Conservation (phyloP, 2,329 filamentous ascomycete genomes). For the Colletotrichum paranaense region DNA sequence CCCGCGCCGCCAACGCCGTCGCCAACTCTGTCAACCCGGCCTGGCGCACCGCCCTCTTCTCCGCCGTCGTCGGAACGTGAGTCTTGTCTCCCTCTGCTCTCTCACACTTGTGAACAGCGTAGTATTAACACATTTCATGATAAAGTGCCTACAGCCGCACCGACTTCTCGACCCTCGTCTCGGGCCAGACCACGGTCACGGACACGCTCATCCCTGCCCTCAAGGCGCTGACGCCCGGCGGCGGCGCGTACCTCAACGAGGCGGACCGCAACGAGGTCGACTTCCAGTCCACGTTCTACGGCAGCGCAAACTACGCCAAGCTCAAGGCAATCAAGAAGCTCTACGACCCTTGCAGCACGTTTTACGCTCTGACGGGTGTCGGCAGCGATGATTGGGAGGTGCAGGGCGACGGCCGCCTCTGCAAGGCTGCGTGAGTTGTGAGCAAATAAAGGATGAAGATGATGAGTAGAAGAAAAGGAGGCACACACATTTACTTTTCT, state of each 20-base stretch:
- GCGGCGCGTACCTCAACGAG: slow-evolving; percentile 63
- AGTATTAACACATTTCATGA: too few species aligned
- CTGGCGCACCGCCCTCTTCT: slow-evolving; percentile 37
- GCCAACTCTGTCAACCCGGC: slow-evolving; percentile 39
- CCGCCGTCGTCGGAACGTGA: slow-evolving; percentile 32
- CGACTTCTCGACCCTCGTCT: slow-evolving; percentile 26
- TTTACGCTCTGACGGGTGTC: slow-evolving; percentile 60
- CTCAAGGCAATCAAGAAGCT: slow-evolving; percentile 58
- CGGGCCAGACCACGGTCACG: slow-evolving; percentile 15
- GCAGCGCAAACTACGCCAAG: slow-evolving; percentile 52
- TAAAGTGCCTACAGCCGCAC: slow-evolving; percentile 14
- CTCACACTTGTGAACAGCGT: too few species aligned
- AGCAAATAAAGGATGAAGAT: too few species aligned
- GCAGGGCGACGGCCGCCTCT: slow-evolving; percentile 36
- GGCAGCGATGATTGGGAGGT: slow-evolving; percentile 63
- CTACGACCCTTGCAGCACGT: slow-evolving; percentile 58
- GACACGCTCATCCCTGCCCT: slow-evolving; percentile 21
- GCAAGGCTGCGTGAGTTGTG: slow-evolving; percentile 5
- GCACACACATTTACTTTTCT: background rate
- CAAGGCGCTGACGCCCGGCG: slow-evolving; percentile 46
- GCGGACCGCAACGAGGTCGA: slow-evolving; percentile 58
- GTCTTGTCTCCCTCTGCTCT: background rate
- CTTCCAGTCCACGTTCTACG: slow-evolving; percentile 59
- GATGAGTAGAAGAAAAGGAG: background rate
- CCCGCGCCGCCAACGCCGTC: slow-evolving; percentile 4